phyloP scores from a whole-genome alignment of 2,329 filamentous ascomycete species.

The Bipolaris gigantea region DNA sequence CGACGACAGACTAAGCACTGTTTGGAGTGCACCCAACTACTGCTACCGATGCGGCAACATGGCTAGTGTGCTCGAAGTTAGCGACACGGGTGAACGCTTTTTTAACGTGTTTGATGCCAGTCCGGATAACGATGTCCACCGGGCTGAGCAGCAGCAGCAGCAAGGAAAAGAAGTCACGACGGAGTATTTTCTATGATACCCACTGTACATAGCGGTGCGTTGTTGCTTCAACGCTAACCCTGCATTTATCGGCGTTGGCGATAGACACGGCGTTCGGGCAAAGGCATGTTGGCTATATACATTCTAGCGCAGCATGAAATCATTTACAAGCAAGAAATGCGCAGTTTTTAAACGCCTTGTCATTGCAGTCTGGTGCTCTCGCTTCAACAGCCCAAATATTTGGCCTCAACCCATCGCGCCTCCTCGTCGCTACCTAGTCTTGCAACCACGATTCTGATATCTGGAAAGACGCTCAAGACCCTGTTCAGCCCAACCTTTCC shows the following conservation, averaged over 20 bases:
- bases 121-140: conserved; percentile 89
- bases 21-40: conserved; percentile 82
- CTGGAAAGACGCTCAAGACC: conserved; percentile 84
- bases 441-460: conserved; percentile 82
- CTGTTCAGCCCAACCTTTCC: conserved; percentile 82
- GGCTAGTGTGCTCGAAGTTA: conserved; percentile 95
- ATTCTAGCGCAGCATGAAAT: conserved; percentile 2
- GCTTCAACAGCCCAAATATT: conserved; percentile 82
- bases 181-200: conserved; percentile 67
- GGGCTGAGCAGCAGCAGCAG: conserved; percentile 74
- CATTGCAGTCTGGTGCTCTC: neutral
- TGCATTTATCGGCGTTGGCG: conserved; percentile 20
- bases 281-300: conserved; percentile 11
- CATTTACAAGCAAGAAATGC: conserved; percentile 3
- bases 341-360: neutral
- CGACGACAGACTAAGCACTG: conserved; percentile 89
- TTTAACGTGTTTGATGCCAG: conserved; percentile 99
- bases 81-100: conserved; percentile 86
- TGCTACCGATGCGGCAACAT: conserved; percentile 96
- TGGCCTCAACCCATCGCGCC: conserved; percentile 84
- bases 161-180: conserved; percentile 72
- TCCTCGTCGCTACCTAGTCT: conserved; percentile 80
- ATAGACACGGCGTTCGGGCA: conserved; percentile 13
- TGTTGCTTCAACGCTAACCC: conserved; percentile 9
- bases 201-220: conserved; percentile 20